phyloP scores from a whole-genome alignment of 2,329 filamentous ascomycete species.

The Xylaria hypoxylon region DNA sequence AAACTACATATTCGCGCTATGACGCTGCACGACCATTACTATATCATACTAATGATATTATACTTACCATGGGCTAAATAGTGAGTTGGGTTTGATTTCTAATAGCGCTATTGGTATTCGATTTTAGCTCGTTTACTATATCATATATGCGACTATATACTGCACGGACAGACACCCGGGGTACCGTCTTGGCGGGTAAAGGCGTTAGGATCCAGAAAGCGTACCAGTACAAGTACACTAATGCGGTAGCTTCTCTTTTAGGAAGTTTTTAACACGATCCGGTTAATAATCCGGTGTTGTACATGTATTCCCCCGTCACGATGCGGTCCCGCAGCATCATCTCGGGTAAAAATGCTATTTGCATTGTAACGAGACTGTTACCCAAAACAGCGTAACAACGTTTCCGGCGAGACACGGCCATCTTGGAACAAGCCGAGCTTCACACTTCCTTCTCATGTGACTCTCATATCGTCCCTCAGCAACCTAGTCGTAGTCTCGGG shows the following conservation, averaged over 20 bases:
- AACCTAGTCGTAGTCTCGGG: neutral
- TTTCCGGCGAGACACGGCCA: neutral
- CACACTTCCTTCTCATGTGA: conserved; percentile 3
- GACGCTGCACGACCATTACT: too few relatives aligned
- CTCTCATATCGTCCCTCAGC: conserved; percentile 7
- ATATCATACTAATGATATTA: too few relatives aligned
- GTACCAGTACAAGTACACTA: too few relatives aligned
- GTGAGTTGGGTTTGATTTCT: too few relatives aligned
- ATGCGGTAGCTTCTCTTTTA: neutral
- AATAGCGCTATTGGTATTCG: too few relatives aligned
- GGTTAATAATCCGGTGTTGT: too few relatives aligned
- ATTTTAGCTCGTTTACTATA: too few relatives aligned
- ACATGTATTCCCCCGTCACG: neutral
- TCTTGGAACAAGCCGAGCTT: neutral
- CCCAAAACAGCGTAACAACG: conserved; percentile 3
- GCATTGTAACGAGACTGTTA: conserved; percentile 12
- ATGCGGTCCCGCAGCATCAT: neutral
- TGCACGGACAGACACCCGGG: too few relatives aligned
- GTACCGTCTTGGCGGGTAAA: neutral
- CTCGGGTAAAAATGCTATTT: conserved; percentile 2
- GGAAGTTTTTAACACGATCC: neutral
- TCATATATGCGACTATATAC: too few relatives aligned
- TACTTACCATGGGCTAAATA: too few relatives aligned
- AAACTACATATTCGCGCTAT: too few relatives aligned
- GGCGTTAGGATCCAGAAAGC: neutral